Percentiles rank a stretch among this genome's conserved stretches.
Conservation (phyloP, 108 stramenopile genomes). For the Stephanodiscus minutulus region DNA sequence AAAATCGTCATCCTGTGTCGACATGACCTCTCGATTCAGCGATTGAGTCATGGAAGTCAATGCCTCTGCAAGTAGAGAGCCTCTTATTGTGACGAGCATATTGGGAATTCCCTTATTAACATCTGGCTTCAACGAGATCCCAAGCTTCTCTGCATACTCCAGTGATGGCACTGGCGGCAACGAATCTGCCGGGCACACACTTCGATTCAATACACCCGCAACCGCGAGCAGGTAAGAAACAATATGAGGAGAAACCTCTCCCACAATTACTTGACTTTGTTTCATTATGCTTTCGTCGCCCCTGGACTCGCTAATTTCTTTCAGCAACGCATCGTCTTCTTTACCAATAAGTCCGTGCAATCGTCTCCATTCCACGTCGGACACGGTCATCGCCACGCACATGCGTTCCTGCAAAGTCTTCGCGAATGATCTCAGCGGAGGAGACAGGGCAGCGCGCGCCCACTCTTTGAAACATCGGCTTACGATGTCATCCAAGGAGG, state of each 20-base stretch:
- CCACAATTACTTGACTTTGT: slow-evolving; percentile 35
- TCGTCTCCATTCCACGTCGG: slow-evolving; percentile 73
- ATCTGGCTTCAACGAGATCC: slow-evolving; percentile 35
- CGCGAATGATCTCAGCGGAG: slow-evolving; percentile 38
- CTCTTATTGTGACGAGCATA: slow-evolving; percentile 67
- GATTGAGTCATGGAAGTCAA: slow-evolving; percentile 35
- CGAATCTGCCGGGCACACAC: slow-evolving; percentile 82
- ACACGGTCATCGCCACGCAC: slow-evolving; percentile 45
- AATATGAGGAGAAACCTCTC: slow-evolving; percentile 74
- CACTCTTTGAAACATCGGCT: slow-evolving; percentile 71
- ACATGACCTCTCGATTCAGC: slow-evolving; percentile 29
- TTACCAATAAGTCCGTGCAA: slow-evolving; percentile 44
- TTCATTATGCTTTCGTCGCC: slow-evolving; percentile 19
- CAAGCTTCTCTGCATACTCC: slow-evolving; percentile 71
- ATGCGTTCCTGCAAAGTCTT: slow-evolving; percentile 48
- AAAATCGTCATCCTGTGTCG: slow-evolving; percentile 15
- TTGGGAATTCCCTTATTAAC: slow-evolving; percentile 53
- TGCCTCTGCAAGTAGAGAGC: slow-evolving; percentile 59
- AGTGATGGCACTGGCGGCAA: slow-evolving; percentile 70
- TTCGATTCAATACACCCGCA: slow-evolving; percentile 71
- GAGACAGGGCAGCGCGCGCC: slow-evolving; percentile 63
- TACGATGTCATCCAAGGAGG: slow-evolving; percentile 76
- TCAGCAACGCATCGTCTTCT: slow-evolving; percentile 36
- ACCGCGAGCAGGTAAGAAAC: slow-evolving; percentile 67
- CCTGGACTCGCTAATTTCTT: slow-evolving; percentile 28